These are phyloP conservation scores for Tolypocladium album DNA, from an alignment of 2,329 filamentous ascomycete genomes.

Conservation along the genomic window DNA sequence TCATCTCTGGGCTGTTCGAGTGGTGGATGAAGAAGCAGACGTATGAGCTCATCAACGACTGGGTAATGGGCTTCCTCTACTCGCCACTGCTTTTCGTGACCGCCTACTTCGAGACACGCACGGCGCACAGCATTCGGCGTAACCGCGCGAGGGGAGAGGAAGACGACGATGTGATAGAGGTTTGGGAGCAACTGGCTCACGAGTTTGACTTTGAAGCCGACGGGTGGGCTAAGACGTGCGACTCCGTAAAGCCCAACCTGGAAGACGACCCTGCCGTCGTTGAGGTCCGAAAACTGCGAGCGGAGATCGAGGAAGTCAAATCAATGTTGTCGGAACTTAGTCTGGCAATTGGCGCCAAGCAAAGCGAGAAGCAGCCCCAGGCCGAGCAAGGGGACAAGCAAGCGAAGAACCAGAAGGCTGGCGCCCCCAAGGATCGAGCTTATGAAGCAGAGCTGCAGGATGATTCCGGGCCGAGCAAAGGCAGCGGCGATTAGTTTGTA, in stretches of 20 bases:
- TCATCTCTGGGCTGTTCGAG: conserved; percentile 70
- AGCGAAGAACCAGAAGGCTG: conserved; percentile 3
- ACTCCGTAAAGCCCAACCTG: conserved; percentile 67
- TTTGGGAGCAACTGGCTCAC: conserved; percentile 77
- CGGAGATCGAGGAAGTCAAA: conserved; percentile 49
- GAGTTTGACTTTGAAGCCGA: conserved; percentile 72
- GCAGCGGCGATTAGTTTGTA: neutral
- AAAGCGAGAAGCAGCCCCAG: neutral
- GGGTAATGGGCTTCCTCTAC: conserved; percentile 80
- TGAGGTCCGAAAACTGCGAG: conserved; percentile 51
- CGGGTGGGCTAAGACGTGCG: conserved; percentile 75
- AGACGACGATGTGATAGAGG: conserved; percentile 80
- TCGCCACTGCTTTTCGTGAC: conserved; percentile 72
- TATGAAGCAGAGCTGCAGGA: neutral
- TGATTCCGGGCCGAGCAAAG: neutral
- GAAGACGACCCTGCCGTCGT: conserved; percentile 66
- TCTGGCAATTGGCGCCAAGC: conserved; percentile 9
- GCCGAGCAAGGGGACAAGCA: conserved; percentile 1
- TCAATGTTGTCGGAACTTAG: conserved; percentile 27
- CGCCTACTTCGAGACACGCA: conserved; percentile 57
- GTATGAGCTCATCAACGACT: conserved; percentile 79
- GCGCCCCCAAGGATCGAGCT: neutral
- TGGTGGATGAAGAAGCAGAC: conserved; percentile 77
- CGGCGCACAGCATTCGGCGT: conserved; percentile 53
- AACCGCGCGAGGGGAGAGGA: conserved; percentile 75